Percentiles rank a stretch among this genome's conserved stretches.
phyloP scores from a whole-genome alignment of 1,284 basidiomycete species.

The Pseudozyma sp. region DNA sequence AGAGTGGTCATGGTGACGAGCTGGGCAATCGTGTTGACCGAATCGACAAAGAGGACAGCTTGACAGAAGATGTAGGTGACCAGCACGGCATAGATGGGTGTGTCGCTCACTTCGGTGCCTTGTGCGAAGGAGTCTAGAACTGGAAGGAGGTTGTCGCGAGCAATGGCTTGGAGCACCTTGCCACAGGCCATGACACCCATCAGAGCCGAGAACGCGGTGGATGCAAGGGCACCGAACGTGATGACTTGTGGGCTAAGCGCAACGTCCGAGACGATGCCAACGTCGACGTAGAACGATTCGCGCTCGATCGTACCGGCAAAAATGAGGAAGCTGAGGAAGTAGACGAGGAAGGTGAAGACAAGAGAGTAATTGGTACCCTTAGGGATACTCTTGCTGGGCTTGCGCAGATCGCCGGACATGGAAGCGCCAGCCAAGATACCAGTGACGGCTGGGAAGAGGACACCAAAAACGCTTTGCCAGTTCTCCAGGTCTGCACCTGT shows the following conservation, averaged over 20 bases:
- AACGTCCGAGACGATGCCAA: constrained; percentile 65
- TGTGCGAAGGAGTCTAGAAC: constrained; percentile 64
- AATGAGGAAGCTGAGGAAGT: constrained; percentile 61
- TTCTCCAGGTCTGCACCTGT: constrained; percentile 50
- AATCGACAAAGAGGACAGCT: constrained; percentile 63
- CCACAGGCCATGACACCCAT: constrained; percentile 68
- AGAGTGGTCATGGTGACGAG: constrained; percentile 68
- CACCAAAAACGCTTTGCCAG: constrained; percentile 67
- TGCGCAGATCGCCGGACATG: constrained; percentile 68
- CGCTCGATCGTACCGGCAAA: constrained; percentile 66
- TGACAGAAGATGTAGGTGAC: constrained; percentile 65
- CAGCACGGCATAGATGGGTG: constrained; percentile 65
- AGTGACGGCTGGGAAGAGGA: constrained; percentile 68
- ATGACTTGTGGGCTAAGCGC: constrained; percentile 64
- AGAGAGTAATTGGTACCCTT: constrained; percentile 68
- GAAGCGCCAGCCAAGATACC: constrained; percentile 67
- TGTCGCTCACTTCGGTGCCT: constrained; percentile 64
- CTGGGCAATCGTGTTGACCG: constrained; percentile 67
- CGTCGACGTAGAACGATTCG: constrained; percentile 63
- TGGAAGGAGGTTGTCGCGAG: constrained; percentile 66
- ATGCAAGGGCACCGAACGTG: constrained; percentile 65
- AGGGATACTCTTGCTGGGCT: constrained; percentile 69
- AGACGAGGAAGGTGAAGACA: constrained; percentile 65
- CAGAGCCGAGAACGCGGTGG: constrained; percentile 65
- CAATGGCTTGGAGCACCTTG: constrained; percentile 67